Conservation (phyloP, 2,329 filamentous ascomycete species). For the Cordyceps militaris region DNA sequence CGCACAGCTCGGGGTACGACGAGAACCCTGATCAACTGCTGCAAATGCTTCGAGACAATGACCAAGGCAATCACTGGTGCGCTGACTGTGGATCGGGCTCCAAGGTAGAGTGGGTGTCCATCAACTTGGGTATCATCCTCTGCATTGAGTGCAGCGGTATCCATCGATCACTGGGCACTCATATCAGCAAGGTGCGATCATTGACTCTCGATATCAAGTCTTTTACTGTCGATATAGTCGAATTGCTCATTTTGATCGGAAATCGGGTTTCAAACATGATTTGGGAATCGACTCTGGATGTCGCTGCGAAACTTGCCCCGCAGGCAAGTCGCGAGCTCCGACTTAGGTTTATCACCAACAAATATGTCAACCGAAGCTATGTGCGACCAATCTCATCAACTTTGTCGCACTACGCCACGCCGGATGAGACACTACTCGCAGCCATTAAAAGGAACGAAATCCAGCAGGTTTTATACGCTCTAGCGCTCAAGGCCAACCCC, state of each 20-base stretch:
- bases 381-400: constrained; percentile 72
- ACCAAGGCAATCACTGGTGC: constrained; percentile 89
- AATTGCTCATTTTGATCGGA: constrained; percentile 82
- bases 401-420: constrained; percentile 65
- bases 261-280: constrained; percentile 95
- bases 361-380: constrained; percentile 80
- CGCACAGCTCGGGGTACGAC: constrained; percentile 65
- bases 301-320: constrained; percentile 62
- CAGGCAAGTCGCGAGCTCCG: constrained; percentile 83
- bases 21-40: constrained; percentile 81
- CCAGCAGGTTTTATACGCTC: constrained; percentile 81
- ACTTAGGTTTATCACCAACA: constrained; percentile 88
- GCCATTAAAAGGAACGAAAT: constrained; percentile 97
- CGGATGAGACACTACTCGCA: constrained; percentile 83
- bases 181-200: constrained; percentile 95
- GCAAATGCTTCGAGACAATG: constrained; percentile 78
- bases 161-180: constrained; percentile 89
- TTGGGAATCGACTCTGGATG: constrained; percentile 83
- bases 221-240: constrained; percentile 94
- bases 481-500: constrained; percentile 79
- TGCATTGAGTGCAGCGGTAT: constrained; percentile 99
- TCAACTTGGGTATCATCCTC: constrained; percentile 91
- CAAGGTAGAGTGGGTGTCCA: constrained; percentile 98
- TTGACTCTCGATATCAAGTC: constrained; percentile 92
- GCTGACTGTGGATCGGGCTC: constrained; percentile 86